Evolutionary conservation across 805 yeast genomes (phyloP).

Genomic region (Sugiyamaella smithiae): DNA sequence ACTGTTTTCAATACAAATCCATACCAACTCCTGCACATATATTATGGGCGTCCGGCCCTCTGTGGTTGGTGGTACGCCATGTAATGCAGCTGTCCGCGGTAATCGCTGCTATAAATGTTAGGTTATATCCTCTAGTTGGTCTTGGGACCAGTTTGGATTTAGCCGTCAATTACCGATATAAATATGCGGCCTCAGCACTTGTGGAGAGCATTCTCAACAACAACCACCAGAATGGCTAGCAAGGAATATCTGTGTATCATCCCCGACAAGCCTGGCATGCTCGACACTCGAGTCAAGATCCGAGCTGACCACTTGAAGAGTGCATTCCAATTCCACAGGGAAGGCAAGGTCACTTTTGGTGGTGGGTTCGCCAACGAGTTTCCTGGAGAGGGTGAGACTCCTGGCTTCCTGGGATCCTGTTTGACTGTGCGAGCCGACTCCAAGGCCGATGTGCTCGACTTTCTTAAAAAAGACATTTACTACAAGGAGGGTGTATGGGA

Average conservation of each 20-base stretch:
- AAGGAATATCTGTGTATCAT: conserved; percentile 65
- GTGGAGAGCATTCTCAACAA: neutral
- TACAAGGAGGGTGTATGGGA: conserved; percentile 74
- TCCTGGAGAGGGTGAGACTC: conserved; percentile 32
- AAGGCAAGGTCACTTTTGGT: conserved; percentile 41
- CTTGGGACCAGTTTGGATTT: too few species aligned
- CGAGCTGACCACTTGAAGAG: conserved; percentile 42
- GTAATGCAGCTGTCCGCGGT: too few species aligned
- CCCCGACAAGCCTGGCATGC: conserved; percentile 61
- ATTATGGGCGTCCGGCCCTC: too few species aligned
- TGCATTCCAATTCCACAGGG: conserved; percentile 31
- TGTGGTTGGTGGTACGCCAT: too few species aligned
- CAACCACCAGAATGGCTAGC: conserved; percentile 1
- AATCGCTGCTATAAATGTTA: too few species aligned
- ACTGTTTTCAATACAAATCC: too few species aligned
- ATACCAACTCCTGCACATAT: too few species aligned
- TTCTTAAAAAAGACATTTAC: conserved; percentile 62
- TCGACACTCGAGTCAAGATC: conserved; percentile 33
- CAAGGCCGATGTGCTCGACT: conserved; percentile 61
- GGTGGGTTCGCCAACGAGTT: conserved; percentile 34
- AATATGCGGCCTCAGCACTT: neutral
- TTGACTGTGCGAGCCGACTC: conserved; percentile 62
- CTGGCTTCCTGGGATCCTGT: conserved; percentile 64
- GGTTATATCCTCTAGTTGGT: too few species aligned
- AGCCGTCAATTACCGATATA: conserved; percentile 1